Evolutionary conservation across 495 filamentous ascomycete genomes (phyloP).

Genomic region (Tuber magnatum): DNA sequence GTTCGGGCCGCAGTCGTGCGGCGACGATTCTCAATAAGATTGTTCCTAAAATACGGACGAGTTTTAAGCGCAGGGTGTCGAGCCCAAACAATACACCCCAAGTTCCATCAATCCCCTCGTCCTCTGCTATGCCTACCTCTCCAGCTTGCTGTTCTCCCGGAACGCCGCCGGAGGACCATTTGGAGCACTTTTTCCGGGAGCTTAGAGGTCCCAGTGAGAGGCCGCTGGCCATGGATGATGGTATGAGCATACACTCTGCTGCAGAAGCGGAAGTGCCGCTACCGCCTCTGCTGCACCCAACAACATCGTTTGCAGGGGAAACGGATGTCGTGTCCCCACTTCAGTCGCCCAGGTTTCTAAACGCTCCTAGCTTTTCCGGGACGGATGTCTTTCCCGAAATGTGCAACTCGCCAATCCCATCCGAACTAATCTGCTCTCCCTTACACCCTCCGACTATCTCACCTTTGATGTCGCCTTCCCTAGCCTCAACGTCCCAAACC

Average conservation of each 20-base stretch:
- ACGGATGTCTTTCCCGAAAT: slow-evolving; percentile 40
- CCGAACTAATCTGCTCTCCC: slow-evolving; percentile 34
- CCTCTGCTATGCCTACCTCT: slow-evolving; percentile 31
- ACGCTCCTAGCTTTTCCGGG: slow-evolving; percentile 18
- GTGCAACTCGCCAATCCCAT: slow-evolving; percentile 18
- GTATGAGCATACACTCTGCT: slow-evolving; percentile 22
- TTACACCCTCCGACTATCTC: slow-evolving; percentile 39
- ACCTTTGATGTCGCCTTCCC: slow-evolving; percentile 38
- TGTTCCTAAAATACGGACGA: slow-evolving; percentile 36
- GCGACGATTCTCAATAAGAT: slow-evolving; percentile 37
- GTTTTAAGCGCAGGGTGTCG: slow-evolving; percentile 36
- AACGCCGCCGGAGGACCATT: slow-evolving; percentile 36
- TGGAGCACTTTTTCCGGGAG: slow-evolving; percentile 31
- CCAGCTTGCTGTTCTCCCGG: slow-evolving; percentile 11
- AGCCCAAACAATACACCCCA: slow-evolving; percentile 28
- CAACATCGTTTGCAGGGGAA: slow-evolving; percentile 26
- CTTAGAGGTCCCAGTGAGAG: background rate
- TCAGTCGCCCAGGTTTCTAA: slow-evolving; percentile 31
- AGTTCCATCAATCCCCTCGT: slow-evolving; percentile 27
- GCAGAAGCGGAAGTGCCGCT: slow-evolving; percentile 23
- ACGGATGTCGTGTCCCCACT: slow-evolving; percentile 29
- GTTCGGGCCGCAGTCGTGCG: slow-evolving; percentile 26
- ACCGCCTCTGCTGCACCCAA: slow-evolving; percentile 26
- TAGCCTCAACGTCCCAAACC: slow-evolving; percentile 35
- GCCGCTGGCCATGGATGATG: slow-evolving; percentile 14